Evolutionary conservation across 2,329 filamentous ascomycete species (phyloP), one percentile per base, ranked within the genome.

Genomic region (Chrysoporthe cubensis): DNA sequence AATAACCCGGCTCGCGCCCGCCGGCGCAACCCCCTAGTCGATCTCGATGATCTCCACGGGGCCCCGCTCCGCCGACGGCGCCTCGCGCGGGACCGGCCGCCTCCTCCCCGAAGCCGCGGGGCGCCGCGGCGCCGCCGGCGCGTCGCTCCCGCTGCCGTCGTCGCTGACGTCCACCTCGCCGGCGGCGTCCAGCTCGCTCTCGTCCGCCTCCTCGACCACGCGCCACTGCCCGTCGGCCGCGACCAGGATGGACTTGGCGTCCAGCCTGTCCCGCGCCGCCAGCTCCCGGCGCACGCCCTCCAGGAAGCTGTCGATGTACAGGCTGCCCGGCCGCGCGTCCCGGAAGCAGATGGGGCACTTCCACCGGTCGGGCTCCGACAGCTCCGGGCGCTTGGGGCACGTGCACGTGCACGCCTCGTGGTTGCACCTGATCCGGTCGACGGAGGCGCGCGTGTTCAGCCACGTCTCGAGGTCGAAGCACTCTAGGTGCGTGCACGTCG

Each of bases 391-490:
- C 57, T 72, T 75, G 13, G 74, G 73, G 71, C 81, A 84, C 0
- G 69, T 67, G 65, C 84, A 83, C 50, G 76, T 72, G 34, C 71
- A 67, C 21, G 57, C 64, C 26, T 26, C 26, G 62, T 81, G 76
- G 62, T 74, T 72, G 71, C 81, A 84, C 42, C 72, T 73, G 34
- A 71, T 72, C 34, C 74, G 71, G 34, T 78, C 76, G 69, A 84
- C 85, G 16, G 80, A 21, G 5, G 83, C 81, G 54, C 92, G 88
- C 5, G 90, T 92, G 16, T 83, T 78, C 9, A 99, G 85, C 81
- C 93, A 98, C 0, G 87, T 94, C 26, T 91, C 86, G 8, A 97
- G 87, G 76, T 98, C 95, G 75, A 98, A 97, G 75, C 94, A 97
- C 75, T 97, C 93, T 46, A 90, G 81, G 75, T 99, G 95, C 34